These are phyloP conservation scores for Comarum palustre DNA, from an alignment of 306 rosid genomes.

Conservation along the genomic window DNA sequence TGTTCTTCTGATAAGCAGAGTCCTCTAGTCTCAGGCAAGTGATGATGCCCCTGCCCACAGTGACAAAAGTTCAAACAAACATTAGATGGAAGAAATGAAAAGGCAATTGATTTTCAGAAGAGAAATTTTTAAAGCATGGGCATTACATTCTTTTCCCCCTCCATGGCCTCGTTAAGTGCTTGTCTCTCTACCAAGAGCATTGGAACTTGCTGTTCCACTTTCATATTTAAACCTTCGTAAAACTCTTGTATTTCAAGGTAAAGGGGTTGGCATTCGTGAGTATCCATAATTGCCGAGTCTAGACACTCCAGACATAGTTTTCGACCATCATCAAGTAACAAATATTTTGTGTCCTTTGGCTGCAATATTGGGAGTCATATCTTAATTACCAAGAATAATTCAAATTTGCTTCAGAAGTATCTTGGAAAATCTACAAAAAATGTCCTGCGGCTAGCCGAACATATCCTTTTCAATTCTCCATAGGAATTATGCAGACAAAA, in stretches of 20 bases:
- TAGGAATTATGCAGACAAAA: background rate
- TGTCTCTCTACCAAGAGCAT: constrained; percentile 99
- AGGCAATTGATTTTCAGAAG: background rate
- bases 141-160: constrained; percentile 85
- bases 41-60: constrained; percentile 83
- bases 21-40: constrained; percentile 94
- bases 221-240: constrained; percentile 91
- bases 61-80: constrained; percentile 11
- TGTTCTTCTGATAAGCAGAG: constrained; percentile 98
- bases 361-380: constrained; percentile 48
- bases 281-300: constrained; percentile 93
- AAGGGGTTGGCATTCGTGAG: constrained; percentile 96
- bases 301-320: constrained; percentile 92
- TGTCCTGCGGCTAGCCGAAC: background rate
- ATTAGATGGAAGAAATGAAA: background rate
- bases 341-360: constrained; percentile 74
- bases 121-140: background rate
- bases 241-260: constrained; percentile 95
- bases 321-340: constrained; percentile 91
- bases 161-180: constrained; percentile 98
- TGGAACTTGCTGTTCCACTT: constrained; percentile 94
- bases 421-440: background rate
- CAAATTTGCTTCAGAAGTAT: background rate
- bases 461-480: background rate
- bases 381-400: constrained; percentile 20